Evolutionary conservation across 1,284 basidiomycete species (phyloP), one percentile per base, ranked within the genome.

Genomic region (Fomitopsis betulina): DNA sequence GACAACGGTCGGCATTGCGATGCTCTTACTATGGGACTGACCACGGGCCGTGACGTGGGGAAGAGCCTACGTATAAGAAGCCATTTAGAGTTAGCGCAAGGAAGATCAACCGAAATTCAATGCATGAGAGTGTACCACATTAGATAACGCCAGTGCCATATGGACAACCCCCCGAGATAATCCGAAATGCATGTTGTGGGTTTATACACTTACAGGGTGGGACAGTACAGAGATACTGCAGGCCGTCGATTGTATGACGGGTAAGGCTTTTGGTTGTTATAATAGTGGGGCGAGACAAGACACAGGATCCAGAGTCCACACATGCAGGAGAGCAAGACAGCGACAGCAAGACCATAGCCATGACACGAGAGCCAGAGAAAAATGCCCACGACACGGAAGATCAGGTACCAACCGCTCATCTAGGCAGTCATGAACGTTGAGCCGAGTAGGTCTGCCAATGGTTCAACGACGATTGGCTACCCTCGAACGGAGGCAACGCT

Each of bases 401-500:
- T 47, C 45, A 47, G 45, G 45, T 47, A 47, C 45, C 45, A 9
- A 27, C 27, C 45, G 10, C 45, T 47, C 25, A 27, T 27, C 25
- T 27, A 32, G 19, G 38, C 32, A 38, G 37, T 61, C 55, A 62
- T 13, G 78, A 76, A 42, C 86, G 81, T 67, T 86, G 85, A 35
- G 84, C 79, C 53, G 82, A 83, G 60, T 86, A 86, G 1, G 73
- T 67, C 63, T 84, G 81, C 86, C 86, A 89, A 55, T 71, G 79
- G 65, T 82, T 79, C 70, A 86, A 55, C 35, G 70, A 64, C 21
- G 70, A 52, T 51, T 69, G 62, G 17, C 59, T 67, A 50, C 54
- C 58, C 53, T 59, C 58, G 58, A 57, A 65, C 30, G 66, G 62
- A 43, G 66, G 67, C 45, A 69, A 54, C 50, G n/a, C n/a, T n/a